phyloP scores from a whole-genome alignment of 2,329 filamentous ascomycete genomes.

The Cercospora berteroae region DNA sequence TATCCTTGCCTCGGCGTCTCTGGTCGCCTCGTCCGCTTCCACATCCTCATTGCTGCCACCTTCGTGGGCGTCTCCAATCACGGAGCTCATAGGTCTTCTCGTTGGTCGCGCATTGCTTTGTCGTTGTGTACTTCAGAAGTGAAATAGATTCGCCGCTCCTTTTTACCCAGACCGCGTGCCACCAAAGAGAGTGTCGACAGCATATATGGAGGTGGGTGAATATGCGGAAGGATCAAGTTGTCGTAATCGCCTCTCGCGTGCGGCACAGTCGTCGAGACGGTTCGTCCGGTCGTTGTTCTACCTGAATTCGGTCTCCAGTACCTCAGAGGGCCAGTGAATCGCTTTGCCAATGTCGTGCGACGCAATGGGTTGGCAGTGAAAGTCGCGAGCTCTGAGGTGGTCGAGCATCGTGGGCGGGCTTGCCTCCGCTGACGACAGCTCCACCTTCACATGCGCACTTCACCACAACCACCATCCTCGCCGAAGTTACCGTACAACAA shows the following conservation, averaged over 20 bases:
- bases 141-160: background rate
- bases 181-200: background rate
- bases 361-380: background rate
- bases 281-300: background rate
- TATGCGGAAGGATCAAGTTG: background rate
- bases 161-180: background rate
- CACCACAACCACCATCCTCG: background rate
- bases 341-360: background rate
- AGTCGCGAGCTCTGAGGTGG: background rate
- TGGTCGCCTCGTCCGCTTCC: constrained; percentile 39
- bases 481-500: background rate
- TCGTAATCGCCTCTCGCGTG: background rate
- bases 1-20: constrained; percentile 28
- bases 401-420: background rate
- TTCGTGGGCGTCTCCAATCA: constrained; percentile 60
- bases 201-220: background rate
- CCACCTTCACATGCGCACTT: background rate
- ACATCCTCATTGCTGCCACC: constrained; percentile 58
- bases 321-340: background rate
- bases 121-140: background rate
- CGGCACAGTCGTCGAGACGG: background rate
- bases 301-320: background rate
- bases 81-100: constrained; percentile 66
- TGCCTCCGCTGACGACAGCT: constrained; percentile 8
- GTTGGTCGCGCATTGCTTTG: constrained; percentile 54